Base-by-base conservation (phyloP, 306 rosid genomes). In the Corylus heterophylla region DNA sequence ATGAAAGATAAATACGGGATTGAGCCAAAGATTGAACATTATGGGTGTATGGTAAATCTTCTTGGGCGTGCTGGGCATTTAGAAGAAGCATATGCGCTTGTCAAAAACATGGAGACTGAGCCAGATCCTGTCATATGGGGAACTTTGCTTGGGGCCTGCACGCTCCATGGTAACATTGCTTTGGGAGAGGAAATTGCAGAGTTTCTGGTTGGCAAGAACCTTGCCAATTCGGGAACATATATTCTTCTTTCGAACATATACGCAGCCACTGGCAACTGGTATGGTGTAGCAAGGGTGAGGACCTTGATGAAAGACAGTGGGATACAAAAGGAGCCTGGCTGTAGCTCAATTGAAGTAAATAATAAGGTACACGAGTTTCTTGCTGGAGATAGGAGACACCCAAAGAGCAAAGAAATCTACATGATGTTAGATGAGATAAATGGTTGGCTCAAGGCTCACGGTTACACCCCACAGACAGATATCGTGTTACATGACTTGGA, bases 81-180 rank as follows among this genome's bases (percentile, higher is more conserved):
- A 31, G 85, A 81, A 78, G 97, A 93, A 85, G 98, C 91, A 35
- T 89, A 86, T 69, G 86, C 81, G 29, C 90, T 92, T 55, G 89
- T 94, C 35, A 89, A 83, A 81, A 80, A 74, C 81, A 94, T 92
- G 92, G 73, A 72, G 70, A 81, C 89, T 54, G 85, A 88, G 18
- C 89, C 92, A 3, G 97, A 94, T 85, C 90, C 92, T 20, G 82
- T 94, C 59, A 18, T 94, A 22, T 92, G 94, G 98, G 97, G 97
- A 73, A 86, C 97, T 54, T 75, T 94, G 54, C 96, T 94, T 13
- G 92, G 97, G 84, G 92, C 91, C 55, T 94, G 98, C 79, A 90
- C 85, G 78, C 87, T 94, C 52, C 96, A 94, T 42, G 85, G 87
- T 69, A 76, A 88, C 73, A 76, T 88, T 31, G 56, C 87, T 7